Conservation (phyloP, 768 basidiomycete species). For the Chalciporus chontae region DNA sequence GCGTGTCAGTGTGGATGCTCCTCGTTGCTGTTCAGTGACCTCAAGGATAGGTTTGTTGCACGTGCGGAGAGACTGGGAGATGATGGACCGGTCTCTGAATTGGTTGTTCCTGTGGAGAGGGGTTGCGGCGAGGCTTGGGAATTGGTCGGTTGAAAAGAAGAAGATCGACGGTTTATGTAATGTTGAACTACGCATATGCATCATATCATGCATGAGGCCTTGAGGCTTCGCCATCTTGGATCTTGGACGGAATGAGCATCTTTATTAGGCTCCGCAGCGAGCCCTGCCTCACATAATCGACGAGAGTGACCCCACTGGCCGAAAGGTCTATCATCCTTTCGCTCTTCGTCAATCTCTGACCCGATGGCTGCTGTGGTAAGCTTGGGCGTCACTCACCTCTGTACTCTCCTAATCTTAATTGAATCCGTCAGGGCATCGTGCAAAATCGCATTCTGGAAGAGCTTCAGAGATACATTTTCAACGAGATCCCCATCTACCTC, state of each 20-base stretch:
- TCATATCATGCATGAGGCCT: too few species aligned
- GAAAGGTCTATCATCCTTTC: background rate
- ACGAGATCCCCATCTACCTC: background rate
- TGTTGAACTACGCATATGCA: too few species aligned
- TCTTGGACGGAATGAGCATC: too few species aligned
- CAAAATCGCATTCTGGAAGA: background rate
- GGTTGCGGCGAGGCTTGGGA: slow-evolving; percentile 4
- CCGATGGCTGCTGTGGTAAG: background rate
- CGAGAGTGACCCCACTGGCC: too few species aligned
- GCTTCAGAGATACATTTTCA: background rate
- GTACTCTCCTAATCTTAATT: too few species aligned
- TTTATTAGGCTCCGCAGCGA: too few species aligned
- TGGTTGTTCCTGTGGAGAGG: background rate
- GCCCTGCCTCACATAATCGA: background rate
- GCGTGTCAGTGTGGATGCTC: background rate
- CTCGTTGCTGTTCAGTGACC: background rate
- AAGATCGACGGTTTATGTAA: too few species aligned
- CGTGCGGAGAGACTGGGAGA: background rate
- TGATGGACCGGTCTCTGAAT: background rate
- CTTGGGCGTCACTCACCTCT: too few species aligned
- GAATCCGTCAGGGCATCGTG: background rate
- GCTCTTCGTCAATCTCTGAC: background rate
- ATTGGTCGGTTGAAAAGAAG: background rate
- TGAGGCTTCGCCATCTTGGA: too few species aligned
- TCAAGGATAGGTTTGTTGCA: background rate